phyloP scores from a whole-genome alignment of 768 basidiomycete genomes.

The Cantharellus anzutake region DNA sequence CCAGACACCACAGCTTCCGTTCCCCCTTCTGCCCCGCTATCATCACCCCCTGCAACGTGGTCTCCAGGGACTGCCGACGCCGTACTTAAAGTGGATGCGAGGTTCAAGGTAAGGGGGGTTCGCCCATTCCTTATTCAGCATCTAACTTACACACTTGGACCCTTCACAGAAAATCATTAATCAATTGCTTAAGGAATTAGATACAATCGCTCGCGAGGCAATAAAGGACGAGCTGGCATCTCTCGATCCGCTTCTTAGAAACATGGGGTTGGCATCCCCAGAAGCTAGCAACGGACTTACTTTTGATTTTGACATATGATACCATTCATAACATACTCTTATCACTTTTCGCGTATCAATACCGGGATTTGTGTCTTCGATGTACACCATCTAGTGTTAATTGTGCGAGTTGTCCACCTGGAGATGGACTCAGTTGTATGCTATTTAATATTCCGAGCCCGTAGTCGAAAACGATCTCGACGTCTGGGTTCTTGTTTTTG shows the following conservation, averaged over 20 bases:
- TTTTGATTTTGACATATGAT: conserved; percentile 1
- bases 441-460: no score
- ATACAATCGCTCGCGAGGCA: conserved; percentile 56
- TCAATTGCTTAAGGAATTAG: conserved; percentile 62
- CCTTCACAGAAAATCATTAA: conserved; percentile 60
- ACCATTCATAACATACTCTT: no score
- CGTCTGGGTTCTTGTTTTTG: no score
- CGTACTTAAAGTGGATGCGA: conserved; percentile 61
- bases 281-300: neutral
- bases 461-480: no score
- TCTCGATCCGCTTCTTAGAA: conserved; percentile 57
- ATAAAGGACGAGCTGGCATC: conserved; percentile 73
- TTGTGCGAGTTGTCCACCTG: no score
- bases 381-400: no score
- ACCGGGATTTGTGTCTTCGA: no score
- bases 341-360: no score
- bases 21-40: neutral
- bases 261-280: conserved; percentile 17
- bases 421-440: no score
- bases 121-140: no score
- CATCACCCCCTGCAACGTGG: conserved; percentile 6
- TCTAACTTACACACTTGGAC: neutral
- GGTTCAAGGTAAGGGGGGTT: conserved; percentile 47
- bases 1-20: neutral
- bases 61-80: conserved; percentile 32